Conservation (phyloP, 2,329 filamentous ascomycete genomes). For the Curvularia spicifera region DNA sequence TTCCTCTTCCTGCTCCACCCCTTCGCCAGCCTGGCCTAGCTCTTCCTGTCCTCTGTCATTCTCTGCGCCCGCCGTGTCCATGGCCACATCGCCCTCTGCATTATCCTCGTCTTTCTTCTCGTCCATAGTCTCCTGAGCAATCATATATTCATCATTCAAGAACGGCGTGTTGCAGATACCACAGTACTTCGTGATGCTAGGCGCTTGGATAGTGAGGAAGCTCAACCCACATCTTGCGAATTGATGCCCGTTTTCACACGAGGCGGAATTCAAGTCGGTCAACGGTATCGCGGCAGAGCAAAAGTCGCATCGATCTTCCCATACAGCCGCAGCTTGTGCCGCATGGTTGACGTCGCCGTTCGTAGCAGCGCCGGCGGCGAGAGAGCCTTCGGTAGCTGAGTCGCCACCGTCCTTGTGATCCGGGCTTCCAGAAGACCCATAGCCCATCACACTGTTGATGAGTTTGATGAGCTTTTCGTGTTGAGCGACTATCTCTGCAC, state of each 20-base stretch:
- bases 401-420: background rate
- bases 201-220: conserved; percentile 62
- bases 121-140: conserved; percentile 27
- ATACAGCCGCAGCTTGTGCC: background rate
- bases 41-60: background rate
- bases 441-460: conserved; percentile 23
- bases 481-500: conserved; percentile 28
- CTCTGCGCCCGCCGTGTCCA: background rate
- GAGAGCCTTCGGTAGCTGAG: background rate
- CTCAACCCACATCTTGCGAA: conserved; percentile 63
- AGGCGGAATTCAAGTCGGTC: conserved; percentile 54
- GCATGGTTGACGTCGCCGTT: background rate
- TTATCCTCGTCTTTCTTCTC: background rate
- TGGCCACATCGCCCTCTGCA: conserved; percentile 6
- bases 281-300: conserved; percentile 58
- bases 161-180: conserved; percentile 59
- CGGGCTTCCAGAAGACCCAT: conserved; percentile 1
- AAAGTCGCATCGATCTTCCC: conserved; percentile 59
- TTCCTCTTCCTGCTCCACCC: background rate
- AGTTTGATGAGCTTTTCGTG: conserved; percentile 30
- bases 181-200: conserved; percentile 61
- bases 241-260: conserved; percentile 59
- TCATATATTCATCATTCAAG: conserved; percentile 53
- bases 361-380: background rate
- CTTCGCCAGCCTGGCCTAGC: background rate